These are phyloP conservation scores for Rubroboletus pulcherrimus DNA, from an alignment of 768 basidiomycete species.

Conservation along the genomic window DNA sequence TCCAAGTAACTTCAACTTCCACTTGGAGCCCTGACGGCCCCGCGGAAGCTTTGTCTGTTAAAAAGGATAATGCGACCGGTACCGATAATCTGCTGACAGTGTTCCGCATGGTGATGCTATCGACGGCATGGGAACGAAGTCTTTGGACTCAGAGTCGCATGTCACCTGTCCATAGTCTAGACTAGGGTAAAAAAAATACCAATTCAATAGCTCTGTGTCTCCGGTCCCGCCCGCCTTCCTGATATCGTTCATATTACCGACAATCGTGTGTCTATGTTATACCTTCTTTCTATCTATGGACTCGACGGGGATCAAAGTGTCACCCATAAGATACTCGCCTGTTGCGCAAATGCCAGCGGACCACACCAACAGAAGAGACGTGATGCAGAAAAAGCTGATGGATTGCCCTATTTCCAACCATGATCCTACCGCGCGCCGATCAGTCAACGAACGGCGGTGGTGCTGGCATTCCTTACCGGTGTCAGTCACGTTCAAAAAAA, in stretches of 20 bases:
- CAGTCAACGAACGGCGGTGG: background rate
- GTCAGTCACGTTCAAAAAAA: constrained; percentile 82
- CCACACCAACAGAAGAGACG: constrained; percentile 75
- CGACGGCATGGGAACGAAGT: background rate
- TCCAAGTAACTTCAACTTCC: background rate
- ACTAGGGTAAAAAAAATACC: background rate
- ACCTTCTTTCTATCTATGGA: constrained; percentile 20
- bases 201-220: background rate
- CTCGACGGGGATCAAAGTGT: constrained; percentile 22
- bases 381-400: constrained; percentile 84
- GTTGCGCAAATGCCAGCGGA: constrained; percentile 70
- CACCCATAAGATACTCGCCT: constrained; percentile 67
- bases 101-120: too few species aligned
- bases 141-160: background rate
- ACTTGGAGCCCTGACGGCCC: background rate
- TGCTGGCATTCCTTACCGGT: constrained; percentile 45
- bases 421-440: constrained; percentile 45
- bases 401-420: constrained; percentile 90
- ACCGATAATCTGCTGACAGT: background rate
- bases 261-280: constrained; percentile 20
- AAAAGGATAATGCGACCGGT: background rate
- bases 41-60: background rate
- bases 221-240: constrained; percentile 1
- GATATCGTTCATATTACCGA: constrained; percentile 14
- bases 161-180: background rate